These are phyloP conservation scores for Hypsizygus marmoreus DNA, from an alignment of 768 basidiomycete species.

Conservation along the genomic window DNA sequence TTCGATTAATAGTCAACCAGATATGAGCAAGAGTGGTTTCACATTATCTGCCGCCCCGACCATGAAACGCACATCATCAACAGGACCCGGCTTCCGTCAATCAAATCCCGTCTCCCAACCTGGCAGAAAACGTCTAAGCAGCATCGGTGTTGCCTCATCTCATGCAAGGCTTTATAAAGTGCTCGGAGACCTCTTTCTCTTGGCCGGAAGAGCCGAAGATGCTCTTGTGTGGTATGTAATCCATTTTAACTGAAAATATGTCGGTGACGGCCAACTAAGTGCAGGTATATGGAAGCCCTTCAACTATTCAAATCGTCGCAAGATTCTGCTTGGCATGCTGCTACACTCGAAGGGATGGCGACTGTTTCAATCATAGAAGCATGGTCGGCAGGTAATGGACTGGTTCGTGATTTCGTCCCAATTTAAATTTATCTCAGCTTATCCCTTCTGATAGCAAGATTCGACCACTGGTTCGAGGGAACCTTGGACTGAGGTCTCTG, in stretches of 20 bases:
- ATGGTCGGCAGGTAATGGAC: constrained; percentile 75
- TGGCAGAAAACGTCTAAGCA: constrained; percentile 62
- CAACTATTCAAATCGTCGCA: constrained; percentile 70
- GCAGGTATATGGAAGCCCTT: constrained; percentile 86
- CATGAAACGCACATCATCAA: constrained; percentile 58
- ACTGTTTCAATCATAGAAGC: constrained; percentile 79
- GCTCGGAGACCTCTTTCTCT: constrained; percentile 83
- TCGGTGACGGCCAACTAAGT: constrained; percentile 15
- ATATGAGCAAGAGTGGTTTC: constrained; percentile 43
- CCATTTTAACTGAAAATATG: not conserved
- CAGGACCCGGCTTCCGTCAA: constrained; percentile 51
- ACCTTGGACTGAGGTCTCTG: constrained; percentile 74
- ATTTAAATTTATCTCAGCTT: constrained; percentile 15
- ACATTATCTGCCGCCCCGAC: constrained; percentile 40
- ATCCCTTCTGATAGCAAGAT: constrained; percentile 46
- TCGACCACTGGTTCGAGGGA: constrained; percentile 56
- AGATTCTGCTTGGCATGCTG: constrained; percentile 89
- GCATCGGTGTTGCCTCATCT: constrained; percentile 69
- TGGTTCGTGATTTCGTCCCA: constrained; percentile 55
- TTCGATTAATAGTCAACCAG: constrained; percentile 58
- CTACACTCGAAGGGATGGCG: constrained; percentile 83
- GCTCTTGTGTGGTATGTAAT: constrained; percentile 71
- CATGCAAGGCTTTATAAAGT: constrained; percentile 88
- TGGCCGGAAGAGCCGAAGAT: constrained; percentile 85
- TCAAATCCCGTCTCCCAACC: constrained; percentile 48